Percentiles rank a stretch among this genome's conserved stretches.
Evolutionary conservation across 116 monocot species (phyloP).

Genomic region (Trichopus zeylanicus): DNA sequence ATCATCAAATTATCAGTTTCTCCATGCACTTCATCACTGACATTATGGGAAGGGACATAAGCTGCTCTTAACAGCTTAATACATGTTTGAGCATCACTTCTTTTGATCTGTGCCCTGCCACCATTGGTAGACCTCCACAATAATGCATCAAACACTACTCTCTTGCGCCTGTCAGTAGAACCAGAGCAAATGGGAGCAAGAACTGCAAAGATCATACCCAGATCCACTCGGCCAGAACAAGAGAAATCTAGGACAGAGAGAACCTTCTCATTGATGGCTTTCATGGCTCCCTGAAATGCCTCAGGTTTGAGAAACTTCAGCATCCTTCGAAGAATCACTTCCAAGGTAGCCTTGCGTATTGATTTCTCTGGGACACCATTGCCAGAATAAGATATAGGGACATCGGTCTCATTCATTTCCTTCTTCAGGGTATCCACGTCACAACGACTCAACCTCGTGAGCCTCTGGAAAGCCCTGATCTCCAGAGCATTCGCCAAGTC

Average conservation of each 20-base stretch:
- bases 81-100: constrained; percentile 5
- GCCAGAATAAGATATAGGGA: neutral
- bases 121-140: constrained; percentile 1
- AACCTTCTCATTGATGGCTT: constrained; percentile 17
- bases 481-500: constrained; percentile 14
- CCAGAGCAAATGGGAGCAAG: constrained; percentile 26
- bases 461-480: constrained; percentile 21
- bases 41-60: constrained; percentile 13
- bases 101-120: constrained; percentile 4
- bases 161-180: constrained; percentile 18
- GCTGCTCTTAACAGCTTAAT: constrained; percentile 16
- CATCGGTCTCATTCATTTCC: constrained; percentile 6
- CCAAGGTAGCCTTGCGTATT: constrained; percentile 20
- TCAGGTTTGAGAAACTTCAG: constrained; percentile 15
- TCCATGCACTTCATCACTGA: constrained; percentile 16
- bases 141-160: constrained; percentile 24
- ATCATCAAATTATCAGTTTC: neutral
- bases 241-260: constrained; percentile 13
- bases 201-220: constrained; percentile 26
- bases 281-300: constrained; percentile 17
- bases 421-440: constrained; percentile 7
- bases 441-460: constrained; percentile 14
- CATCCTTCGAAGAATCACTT: constrained; percentile 21
- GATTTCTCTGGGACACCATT: neutral
- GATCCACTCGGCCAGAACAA: constrained; percentile 19